Evolutionary conservation across 305 asterid species (phyloP).

Genomic region (Petunia hybrid): DNA sequence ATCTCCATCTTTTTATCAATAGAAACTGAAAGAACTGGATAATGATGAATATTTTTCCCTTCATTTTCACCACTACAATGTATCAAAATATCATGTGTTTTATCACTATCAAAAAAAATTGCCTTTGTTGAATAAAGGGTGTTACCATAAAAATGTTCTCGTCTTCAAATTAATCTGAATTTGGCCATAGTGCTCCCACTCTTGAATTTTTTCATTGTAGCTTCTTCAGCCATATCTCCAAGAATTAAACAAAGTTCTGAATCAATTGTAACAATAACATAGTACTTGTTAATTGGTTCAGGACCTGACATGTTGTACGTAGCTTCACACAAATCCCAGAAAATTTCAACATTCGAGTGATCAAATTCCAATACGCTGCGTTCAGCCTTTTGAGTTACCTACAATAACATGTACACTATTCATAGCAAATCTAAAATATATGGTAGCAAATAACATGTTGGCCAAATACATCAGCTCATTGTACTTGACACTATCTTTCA

Average conservation of each 20-base stretch:
- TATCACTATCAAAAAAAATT: slow-evolving; percentile 63
- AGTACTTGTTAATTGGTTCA: slow-evolving; percentile 73
- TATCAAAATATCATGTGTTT: slow-evolving; percentile 66
- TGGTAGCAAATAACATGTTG: too few species aligned
- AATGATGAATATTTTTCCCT: slow-evolving; percentile 45
- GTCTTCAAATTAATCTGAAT: slow-evolving; percentile 58
- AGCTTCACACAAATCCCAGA: slow-evolving; percentile 40
- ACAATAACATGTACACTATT: too few species aligned
- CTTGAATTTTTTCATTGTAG: slow-evolving; percentile 44
- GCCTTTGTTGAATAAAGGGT: slow-evolving; percentile 75
- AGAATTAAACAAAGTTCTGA: slow-evolving; percentile 60
- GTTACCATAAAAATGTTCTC: slow-evolving; percentile 80
- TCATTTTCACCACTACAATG: slow-evolving; percentile 69
- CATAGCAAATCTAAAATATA: too few species aligned
- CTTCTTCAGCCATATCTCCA: slow-evolving; percentile 66
- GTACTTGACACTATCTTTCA: too few species aligned
- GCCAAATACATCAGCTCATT: too few species aligned
- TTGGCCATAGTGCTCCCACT: slow-evolving; percentile 47
- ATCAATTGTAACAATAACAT: slow-evolving; percentile 57
- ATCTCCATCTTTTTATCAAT: slow-evolving; percentile 69
- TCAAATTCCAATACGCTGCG: too few species aligned
- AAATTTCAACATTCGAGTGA: too few species aligned
- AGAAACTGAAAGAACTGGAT: slow-evolving; percentile 68
- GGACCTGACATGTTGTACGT: slow-evolving; percentile 66
- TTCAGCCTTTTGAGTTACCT: too few species aligned